A percentile compares a stretch with the other conserved stretches of the same genome.
Evolutionary conservation across 1,284 basidiomycete species (phyloP).

Genomic region (Cryptococcus sp.): DNA sequence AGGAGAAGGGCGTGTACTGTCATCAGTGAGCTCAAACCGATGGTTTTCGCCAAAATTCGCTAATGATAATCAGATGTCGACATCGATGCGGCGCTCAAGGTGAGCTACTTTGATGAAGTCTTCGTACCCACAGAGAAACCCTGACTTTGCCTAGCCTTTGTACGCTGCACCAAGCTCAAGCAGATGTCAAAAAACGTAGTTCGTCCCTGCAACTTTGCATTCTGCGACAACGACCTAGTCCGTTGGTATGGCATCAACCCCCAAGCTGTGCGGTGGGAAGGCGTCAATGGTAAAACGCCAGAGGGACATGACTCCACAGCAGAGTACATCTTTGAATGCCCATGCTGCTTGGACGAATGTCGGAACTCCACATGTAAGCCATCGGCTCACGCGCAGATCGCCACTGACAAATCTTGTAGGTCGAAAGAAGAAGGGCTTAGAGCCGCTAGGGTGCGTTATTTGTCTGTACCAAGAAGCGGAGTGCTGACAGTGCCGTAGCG

Average conservation of each 20-base stretch:
- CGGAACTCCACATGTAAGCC: not conserved
- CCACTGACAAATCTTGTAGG: not conserved
- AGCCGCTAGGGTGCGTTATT: not conserved
- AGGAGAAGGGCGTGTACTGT: not conserved
- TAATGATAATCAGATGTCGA: constrained; percentile 1
- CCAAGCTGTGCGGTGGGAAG: not conserved
- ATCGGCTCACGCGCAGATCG: not conserved
- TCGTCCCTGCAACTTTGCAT: not conserved
- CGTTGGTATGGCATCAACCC: not conserved
- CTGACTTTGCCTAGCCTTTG: not conserved
- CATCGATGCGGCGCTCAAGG: not conserved
- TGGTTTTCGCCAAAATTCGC: not conserved
- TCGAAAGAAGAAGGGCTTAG: not conserved
- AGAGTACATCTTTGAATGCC: constrained; percentile 1
- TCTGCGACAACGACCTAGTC: constrained; percentile 3
- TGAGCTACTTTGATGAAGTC: not conserved
- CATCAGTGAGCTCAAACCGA: not conserved
- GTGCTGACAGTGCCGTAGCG: no score
- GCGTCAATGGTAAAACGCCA: not conserved
- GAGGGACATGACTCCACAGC: not conserved
- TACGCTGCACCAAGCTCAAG: constrained; percentile 2
- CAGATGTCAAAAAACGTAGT: not conserved
- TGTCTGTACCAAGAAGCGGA: not conserved
- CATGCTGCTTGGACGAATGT: not conserved
- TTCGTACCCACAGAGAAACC: not conserved